Base-by-base conservation (phyloP, 495 filamentous ascomycete genomes). In the Annulohypoxylon stygium region DNA sequence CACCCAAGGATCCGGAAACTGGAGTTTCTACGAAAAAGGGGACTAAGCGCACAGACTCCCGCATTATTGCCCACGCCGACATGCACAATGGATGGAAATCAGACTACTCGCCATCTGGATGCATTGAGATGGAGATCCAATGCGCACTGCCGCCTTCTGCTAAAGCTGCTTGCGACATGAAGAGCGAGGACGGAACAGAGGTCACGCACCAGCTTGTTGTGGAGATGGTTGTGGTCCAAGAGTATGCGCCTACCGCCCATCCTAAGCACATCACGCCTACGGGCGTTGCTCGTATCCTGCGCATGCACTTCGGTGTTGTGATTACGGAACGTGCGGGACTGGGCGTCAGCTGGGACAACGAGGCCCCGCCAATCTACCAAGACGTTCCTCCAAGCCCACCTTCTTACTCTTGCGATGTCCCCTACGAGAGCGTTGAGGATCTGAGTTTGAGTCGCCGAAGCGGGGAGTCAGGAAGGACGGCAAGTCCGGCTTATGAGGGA, bases 341-440 rank as follows among this genome's bases (percentile, higher is more conserved):
- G 60, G 96, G 96, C 2, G 95, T 99, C 76, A 93, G 90, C 76
- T 99, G 96, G 96, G 96, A 99, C 66, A 94, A 97, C 81, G 96
- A 99, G 82, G 89, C 91, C 79, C 96, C 96, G 39, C 96, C 96
- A 0, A 89, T 95, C 75, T 99, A 99, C 77, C 92, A 96, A 82
- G 93, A 98, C 77, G 94, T 99, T 30, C 95, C 95, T 0, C 90
- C 89, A 7, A 93, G 91, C 51, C 96, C 96, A 36, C 96, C 96
- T 0, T 87, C 87, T 2, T 98, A 99, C 70, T 76, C 75, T 1
- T 69, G 61, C 10, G 70, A 78, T 34, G 80, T 76, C 9, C 48
- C 73, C 4, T 71, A 72, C 58, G 47, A 70, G 23, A 70, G 65
- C 20, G 48, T 75, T 18, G 75, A 79, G 59, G 75, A 76, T 18